phyloP scores from a whole-genome alignment of 208 protist genomes.

The Leptomonas pyrrhocoris region DNA sequence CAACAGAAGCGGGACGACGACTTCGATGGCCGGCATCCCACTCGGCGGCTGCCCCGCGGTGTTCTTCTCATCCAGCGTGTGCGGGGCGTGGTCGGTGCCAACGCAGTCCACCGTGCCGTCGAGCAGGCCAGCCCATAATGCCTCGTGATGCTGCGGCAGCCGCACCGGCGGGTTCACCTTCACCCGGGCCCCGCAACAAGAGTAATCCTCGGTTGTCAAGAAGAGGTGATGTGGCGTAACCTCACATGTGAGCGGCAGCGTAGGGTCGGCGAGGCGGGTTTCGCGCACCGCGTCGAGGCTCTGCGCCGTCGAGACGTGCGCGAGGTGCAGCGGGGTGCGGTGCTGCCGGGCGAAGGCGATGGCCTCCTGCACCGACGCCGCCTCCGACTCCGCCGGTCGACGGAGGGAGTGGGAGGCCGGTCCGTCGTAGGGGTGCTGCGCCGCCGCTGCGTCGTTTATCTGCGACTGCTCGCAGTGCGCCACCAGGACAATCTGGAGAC shows the following conservation, averaged over 20 bases:
- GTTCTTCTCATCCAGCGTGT: conserved; percentile 90
- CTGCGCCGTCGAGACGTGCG: conserved; percentile 86
- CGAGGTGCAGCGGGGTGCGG: conserved; percentile 87
- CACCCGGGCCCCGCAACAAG: conserved; percentile 65
- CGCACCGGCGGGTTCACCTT: conserved; percentile 92
- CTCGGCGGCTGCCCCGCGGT: conserved; percentile 69
- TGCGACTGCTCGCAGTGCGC: conserved; percentile 88
- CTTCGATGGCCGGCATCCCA: conserved; percentile 93
- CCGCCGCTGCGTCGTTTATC: conserved; percentile 70
- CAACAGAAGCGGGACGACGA: conserved; percentile 91
- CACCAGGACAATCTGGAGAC: conserved; percentile 75
- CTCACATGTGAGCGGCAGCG: conserved; percentile 86
- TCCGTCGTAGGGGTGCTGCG: conserved; percentile 61
- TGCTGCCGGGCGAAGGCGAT: conserved; percentile 66
- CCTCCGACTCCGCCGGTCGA: conserved; percentile 76
- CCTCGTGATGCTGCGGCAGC: conserved; percentile 71
- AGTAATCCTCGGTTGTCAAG: conserved; percentile 79
- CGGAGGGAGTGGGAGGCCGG: conserved; percentile 77
- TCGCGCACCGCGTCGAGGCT: conserved; percentile 82
- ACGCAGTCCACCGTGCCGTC: conserved; percentile 93
- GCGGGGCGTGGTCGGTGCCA: conserved; percentile 95
- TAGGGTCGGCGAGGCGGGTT: conserved; percentile 52
- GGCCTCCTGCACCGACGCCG: conserved; percentile 61
- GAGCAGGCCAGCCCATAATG: conserved; percentile 88
- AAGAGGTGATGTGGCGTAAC: conserved; percentile 93